A percentile compares a stretch with the other conserved stretches of the same genome.
Evolutionary conservation across 164 flowering plant species (phyloP).

Genomic region (Sextonia rubra): DNA sequence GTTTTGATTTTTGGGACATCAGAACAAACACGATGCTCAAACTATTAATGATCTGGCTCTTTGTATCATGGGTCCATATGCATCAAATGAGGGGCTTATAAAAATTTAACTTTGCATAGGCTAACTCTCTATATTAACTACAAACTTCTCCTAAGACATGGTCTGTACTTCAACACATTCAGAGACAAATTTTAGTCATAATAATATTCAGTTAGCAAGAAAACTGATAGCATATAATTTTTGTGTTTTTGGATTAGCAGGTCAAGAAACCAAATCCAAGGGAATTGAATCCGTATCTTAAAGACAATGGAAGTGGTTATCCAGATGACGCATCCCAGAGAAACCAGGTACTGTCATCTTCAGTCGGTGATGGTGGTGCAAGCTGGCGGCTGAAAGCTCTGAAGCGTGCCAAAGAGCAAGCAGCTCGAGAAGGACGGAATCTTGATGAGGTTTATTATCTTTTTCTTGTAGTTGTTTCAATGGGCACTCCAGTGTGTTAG

Average conservation of each 20-base stretch:
- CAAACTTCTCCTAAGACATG: not conserved
- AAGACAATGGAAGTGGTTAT: constrained; percentile 72
- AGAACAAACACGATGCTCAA: not conserved
- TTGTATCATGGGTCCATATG: not conserved
- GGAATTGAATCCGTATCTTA: constrained; percentile 81
- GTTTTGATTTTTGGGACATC: not conserved
- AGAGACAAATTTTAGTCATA: not conserved
- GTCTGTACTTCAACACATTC: not conserved
- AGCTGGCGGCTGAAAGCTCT: constrained; percentile 95
- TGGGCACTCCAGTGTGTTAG: not conserved
- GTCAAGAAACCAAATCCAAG: constrained; percentile 52
- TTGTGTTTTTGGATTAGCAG: constrained; percentile 21
- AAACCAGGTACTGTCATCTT: constrained; percentile 40
- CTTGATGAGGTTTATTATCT: constrained; percentile 53
- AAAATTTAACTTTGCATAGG: not conserved
- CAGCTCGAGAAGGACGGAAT: constrained; percentile 80
- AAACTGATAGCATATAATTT: not conserved
- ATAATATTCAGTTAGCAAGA: not conserved
- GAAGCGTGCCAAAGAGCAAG: constrained; percentile 94
- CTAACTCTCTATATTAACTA: not conserved
- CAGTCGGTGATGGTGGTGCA: constrained; percentile 96
- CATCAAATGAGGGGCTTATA: not conserved
- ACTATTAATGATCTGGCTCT: not conserved
- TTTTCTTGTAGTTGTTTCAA: not conserved
- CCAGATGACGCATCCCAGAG: constrained; percentile 56